Percentiles rank a stretch among this genome's conserved stretches.
Conservation (phyloP, 208 protist species). For the Tetramitus jugosus region DNA sequence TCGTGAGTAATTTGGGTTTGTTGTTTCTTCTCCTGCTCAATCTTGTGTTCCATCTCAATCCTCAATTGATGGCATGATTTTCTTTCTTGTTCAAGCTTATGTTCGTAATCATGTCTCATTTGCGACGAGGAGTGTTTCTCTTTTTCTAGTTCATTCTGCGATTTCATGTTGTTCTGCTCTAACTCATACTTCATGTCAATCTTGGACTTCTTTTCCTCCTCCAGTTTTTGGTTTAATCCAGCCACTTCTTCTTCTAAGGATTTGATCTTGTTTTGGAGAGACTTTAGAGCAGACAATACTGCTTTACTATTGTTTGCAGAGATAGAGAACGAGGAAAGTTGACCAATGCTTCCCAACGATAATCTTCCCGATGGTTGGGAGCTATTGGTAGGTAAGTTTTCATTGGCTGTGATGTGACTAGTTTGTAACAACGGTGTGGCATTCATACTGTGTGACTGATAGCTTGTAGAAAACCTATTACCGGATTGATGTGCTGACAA, state of each 20-base stretch:
- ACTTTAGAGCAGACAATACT: background rate
- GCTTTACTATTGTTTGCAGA: slow-evolving; percentile 8
- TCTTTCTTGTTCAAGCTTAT: background rate
- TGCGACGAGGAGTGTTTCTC: background rate
- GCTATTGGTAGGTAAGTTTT: too few relatives aligned
- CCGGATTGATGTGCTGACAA: too few relatives aligned
- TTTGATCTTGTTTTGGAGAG: slow-evolving; percentile 23
- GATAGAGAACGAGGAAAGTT: slow-evolving; percentile 30
- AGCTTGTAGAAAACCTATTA: too few relatives aligned
- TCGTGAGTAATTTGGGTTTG: background rate
- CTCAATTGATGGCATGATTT: background rate
- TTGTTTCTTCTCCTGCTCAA: background rate
- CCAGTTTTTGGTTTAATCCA: too few relatives aligned
- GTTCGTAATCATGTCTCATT: background rate
- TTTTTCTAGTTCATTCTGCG: background rate
- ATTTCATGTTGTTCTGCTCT: too few relatives aligned
- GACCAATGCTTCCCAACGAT: background rate
- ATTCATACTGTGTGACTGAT: too few relatives aligned
- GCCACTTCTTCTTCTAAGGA: background rate
- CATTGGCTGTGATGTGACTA: too few relatives aligned
- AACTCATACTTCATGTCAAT: too few relatives aligned
- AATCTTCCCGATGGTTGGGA: too few relatives aligned
- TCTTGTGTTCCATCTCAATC: background rate
- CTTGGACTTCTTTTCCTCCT: too few relatives aligned
- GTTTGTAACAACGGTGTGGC: too few relatives aligned